Evolutionary conservation across 306 rosid species (phyloP).

Genomic region (Vicia villosa): DNA sequence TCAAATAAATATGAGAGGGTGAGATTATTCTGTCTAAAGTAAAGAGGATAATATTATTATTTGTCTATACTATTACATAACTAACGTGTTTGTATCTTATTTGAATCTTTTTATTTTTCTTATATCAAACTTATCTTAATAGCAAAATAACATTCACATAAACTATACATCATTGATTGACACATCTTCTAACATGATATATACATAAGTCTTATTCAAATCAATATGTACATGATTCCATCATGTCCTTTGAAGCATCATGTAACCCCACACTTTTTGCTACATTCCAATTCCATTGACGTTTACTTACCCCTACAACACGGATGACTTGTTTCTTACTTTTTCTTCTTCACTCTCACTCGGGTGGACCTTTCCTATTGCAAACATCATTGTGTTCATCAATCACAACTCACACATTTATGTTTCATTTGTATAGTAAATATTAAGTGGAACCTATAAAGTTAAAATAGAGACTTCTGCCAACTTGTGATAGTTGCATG

Average conservation of each 20-base stretch:
- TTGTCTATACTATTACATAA: neutral
- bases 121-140: slow-evolving; percentile 19
- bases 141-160: neutral
- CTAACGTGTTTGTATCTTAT: neutral
- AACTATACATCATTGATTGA: slow-evolving; percentile 11
- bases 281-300: slow-evolving; percentile 43
- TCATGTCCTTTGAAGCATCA: slow-evolving; percentile 28
- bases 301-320: slow-evolving; percentile 30
- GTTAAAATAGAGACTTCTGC: neutral
- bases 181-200: slow-evolving; percentile 30
- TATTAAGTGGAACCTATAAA: slow-evolving; percentile 1
- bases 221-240: slow-evolving; percentile 38
- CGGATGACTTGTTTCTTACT: neutral
- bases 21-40: neutral
- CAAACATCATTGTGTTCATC: neutral
- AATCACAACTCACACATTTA: neutral
- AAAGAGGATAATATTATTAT: neutral
- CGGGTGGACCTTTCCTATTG: slow-evolving; percentile 19
- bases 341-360: slow-evolving; percentile 11
- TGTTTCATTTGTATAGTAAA: slow-evolving; percentile 10
- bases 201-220: slow-evolving; percentile 38
- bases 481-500: neutral
- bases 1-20: neutral
- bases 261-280: slow-evolving; percentile 26
- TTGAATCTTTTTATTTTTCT: slow-evolving; percentile 2